Conservation (phyloP, 176 grass and related monocot genomes). For the Raddia distichophylla region DNA sequence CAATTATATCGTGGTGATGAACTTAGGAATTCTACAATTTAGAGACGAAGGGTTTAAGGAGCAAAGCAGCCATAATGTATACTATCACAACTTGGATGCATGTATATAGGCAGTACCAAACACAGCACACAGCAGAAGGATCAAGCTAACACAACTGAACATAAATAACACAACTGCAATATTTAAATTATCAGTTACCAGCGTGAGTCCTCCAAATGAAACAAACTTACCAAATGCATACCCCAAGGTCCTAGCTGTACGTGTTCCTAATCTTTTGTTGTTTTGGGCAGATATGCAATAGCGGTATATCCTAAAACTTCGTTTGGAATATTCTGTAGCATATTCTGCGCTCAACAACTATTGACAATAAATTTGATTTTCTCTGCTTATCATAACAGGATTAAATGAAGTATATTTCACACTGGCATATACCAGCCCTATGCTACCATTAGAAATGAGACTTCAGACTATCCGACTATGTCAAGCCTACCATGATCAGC, state of each 20-base stretch:
- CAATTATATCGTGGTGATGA: neutral
- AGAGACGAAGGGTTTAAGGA: neutral
- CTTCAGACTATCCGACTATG: constrained; percentile 8
- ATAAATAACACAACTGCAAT: neutral
- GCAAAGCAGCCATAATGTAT: neutral
- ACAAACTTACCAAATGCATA: neutral
- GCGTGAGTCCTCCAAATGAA: neutral
- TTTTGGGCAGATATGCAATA: neutral
- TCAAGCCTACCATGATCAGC: constrained; percentile 84
- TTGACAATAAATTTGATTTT: neutral
- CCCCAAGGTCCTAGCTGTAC: neutral
- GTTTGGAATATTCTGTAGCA: neutral
- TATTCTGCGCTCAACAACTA: neutral
- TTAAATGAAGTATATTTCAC: neutral
- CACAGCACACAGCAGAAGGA: neutral
- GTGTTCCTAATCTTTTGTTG: neutral
- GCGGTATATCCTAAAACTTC: neutral
- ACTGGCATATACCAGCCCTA: neutral
- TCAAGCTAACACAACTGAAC: neutral
- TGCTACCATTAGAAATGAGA: constrained; percentile 24
- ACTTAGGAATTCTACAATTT: neutral
- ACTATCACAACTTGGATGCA: neutral
- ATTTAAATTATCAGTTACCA: neutral
- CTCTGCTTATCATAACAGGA: neutral
- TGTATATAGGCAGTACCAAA: neutral